phyloP scores from a whole-genome alignment of 352 stramenopile species.

The Peronospora destructor region DNA sequence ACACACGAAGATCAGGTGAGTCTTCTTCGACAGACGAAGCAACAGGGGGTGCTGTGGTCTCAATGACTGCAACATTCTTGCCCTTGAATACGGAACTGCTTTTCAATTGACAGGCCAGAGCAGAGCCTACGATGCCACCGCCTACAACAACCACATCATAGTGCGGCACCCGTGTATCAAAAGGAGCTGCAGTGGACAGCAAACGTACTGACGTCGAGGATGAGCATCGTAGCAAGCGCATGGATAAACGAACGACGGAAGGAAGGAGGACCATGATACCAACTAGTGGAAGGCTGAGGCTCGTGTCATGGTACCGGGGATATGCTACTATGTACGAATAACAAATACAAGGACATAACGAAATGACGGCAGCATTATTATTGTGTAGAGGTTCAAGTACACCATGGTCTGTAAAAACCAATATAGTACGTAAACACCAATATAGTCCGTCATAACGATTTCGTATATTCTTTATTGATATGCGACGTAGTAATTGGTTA shows the following conservation, averaged over 20 bases:
- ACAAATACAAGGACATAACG: no score
- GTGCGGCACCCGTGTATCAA: conserved; percentile 35
- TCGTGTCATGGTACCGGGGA: conserved; percentile 4
- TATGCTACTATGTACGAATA: conserved; percentile 8
- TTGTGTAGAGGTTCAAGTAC: no score
- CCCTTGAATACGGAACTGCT: conserved; percentile 66
- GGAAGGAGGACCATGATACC: conserved; percentile 27
- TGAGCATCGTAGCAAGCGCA: conserved; percentile 19
- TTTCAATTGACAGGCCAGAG: conserved; percentile 78
- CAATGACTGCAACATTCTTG: conserved; percentile 75
- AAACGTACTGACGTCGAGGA: conserved; percentile 7
- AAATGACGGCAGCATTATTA: no score
- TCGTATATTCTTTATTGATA: no score
- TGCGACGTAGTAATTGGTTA: no score
- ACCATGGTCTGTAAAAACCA: no score
- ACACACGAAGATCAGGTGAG: conserved; percentile 83
- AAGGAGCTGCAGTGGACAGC: conserved; percentile 19
- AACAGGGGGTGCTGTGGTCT: conserved; percentile 38
- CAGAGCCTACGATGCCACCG: conserved; percentile 75
- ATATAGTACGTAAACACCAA: no score
- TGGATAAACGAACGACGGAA: conserved; percentile 20
- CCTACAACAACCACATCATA: conserved; percentile 82
- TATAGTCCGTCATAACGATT: no score
- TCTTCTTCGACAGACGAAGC: conserved; percentile 44
- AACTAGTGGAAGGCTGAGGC: conserved; percentile 18